Evolutionary conservation across 139 green algal species (phyloP).

Genomic region (Dunaliella primolecta): DNA sequence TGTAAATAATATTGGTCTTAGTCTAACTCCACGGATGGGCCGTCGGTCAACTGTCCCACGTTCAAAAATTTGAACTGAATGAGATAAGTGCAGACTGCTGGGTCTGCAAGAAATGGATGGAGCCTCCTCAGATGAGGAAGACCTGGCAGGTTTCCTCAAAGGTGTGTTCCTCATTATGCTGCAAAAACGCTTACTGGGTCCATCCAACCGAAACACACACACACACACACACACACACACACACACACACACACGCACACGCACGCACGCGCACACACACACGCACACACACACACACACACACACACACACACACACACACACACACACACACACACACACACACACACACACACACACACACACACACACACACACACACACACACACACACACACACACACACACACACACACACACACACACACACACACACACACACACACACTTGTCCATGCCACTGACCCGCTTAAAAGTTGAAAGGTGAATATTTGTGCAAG

Average conservation of each 20-base stretch:
- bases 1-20: neutral
- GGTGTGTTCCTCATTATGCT: no score
- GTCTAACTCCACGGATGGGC: no score
- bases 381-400: constrained; percentile 15
- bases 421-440: neutral
- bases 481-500: neutral
- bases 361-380: constrained; percentile 10
- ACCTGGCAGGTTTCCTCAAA: neutral
- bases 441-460: neutral
- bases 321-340: constrained; percentile 15
- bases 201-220: no score
- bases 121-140: neutral
- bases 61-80: neutral
- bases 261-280: neutral
- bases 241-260: neutral
- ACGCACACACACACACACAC: neutral
- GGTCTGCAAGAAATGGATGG: neutral
- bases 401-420: neutral
- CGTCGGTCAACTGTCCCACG: neutral
- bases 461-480: neutral
- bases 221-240: no score
- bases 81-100: neutral
- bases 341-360: neutral
- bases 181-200: no score
- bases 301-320: constrained; percentile 10